Percentiles rank a stretch among this genome's conserved stretches.
Evolutionary conservation across 2,329 filamentous ascomycete species (phyloP).

Genomic region (Pseudogymnoascus sp.): DNA sequence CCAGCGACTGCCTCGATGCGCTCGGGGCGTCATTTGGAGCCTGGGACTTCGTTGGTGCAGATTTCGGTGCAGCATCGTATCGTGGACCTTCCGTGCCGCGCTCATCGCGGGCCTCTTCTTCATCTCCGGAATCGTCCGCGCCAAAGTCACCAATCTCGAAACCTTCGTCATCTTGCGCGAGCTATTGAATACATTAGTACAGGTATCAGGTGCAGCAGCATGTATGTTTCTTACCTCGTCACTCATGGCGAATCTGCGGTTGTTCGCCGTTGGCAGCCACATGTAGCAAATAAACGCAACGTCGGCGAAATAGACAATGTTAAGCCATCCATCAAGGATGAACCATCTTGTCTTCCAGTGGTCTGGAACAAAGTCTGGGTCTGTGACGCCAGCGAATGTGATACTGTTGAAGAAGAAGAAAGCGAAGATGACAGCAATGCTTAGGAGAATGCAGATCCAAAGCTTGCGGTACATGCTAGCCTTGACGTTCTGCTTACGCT

Average conservation of each 20-base stretch:
- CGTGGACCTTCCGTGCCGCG: constrained; percentile 28
- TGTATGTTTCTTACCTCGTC: constrained; percentile 59
- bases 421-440: constrained; percentile 89
- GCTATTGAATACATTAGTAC: constrained; percentile 35
- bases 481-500: constrained; percentile 90
- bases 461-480: constrained; percentile 95
- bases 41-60: constrained; percentile 18
- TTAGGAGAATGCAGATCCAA: constrained; percentile 93
- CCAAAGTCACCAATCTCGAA: constrained; percentile 95
- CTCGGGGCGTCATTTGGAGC: constrained; percentile 28
- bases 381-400: constrained; percentile 76
- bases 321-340: constrained; percentile 92
- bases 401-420: constrained; percentile 99
- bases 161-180: constrained; percentile 96
- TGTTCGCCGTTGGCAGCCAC: constrained; percentile 94
- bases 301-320: constrained; percentile 90
- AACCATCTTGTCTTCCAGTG: constrained; percentile 99
- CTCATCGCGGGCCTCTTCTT: constrained; percentile 48
- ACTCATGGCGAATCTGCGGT: constrained; percentile 95
- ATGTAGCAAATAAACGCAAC: constrained; percentile 90
- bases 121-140: constrained; percentile 57
- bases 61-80: constrained; percentile 25
- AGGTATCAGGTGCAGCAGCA: neutral
- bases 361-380: constrained; percentile 85
- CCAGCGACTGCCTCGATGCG: constrained; percentile 49